phyloP scores from a whole-genome alignment of 176 grass and related monocot species.

The Ensete ventricosum region DNA sequence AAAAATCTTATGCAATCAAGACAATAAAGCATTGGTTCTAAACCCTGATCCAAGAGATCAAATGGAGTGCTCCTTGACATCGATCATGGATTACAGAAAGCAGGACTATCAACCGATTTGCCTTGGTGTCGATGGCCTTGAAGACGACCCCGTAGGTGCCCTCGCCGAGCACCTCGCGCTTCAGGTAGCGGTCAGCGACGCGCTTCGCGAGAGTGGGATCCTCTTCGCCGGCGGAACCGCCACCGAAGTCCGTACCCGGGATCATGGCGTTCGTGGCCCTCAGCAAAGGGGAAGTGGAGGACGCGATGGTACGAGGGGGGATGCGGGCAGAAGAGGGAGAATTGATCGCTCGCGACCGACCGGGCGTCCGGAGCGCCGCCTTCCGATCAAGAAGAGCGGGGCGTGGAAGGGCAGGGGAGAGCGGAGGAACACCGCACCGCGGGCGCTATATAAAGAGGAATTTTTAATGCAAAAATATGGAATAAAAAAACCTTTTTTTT shows the following conservation, averaged over 20 bases:
- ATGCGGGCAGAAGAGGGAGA: no score
- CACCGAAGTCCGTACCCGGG: background rate
- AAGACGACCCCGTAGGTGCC: slow-evolving; percentile 89
- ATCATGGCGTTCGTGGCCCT: background rate
- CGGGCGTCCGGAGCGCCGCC: background rate
- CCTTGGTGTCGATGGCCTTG: slow-evolving; percentile 94
- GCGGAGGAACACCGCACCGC: background rate
- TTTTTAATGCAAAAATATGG: no score
- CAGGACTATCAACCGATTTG: background rate
- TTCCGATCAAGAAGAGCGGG: background rate
- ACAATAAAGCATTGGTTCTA: background rate
- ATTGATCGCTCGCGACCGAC: no score
- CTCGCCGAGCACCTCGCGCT: slow-evolving; percentile 78
- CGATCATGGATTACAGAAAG: background rate
- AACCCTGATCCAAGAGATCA: background rate
- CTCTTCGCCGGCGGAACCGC: slow-evolving; percentile 37
- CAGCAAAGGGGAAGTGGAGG: background rate
- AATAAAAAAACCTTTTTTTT: no score
- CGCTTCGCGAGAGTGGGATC: slow-evolving; percentile 48
- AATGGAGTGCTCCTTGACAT: no score
- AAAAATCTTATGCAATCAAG: no score
- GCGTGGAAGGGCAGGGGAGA: background rate
- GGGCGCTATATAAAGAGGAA: no score
- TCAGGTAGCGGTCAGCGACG: slow-evolving; percentile 71
- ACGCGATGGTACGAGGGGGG: background rate